These are phyloP conservation scores for Sinapis alba DNA, from an alignment of 441 rosid genomes.

Conservation along the genomic window DNA sequence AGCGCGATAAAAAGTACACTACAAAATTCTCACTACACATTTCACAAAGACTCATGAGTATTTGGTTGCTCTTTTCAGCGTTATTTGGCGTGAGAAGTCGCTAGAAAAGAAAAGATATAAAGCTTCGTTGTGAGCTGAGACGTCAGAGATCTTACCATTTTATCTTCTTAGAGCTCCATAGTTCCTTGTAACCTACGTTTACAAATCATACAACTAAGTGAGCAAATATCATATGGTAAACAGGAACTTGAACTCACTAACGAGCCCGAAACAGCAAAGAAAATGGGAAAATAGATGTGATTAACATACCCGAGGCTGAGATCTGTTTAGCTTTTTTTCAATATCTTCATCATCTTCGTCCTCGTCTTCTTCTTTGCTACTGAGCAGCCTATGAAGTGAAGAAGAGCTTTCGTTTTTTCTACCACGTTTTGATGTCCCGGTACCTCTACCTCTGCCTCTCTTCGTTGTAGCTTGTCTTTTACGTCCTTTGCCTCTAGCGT, in stretches of 20 bases:
- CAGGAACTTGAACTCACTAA: neutral
- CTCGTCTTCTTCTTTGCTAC: conserved; percentile 70
- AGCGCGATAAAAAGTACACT: neutral
- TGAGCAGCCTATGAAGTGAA: conserved; percentile 58
- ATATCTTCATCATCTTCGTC: conserved; percentile 69
- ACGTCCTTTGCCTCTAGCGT: conserved; percentile 51
- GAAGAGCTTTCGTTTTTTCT: conserved; percentile 66
- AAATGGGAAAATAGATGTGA: conserved; percentile 7
- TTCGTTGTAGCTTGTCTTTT: conserved; percentile 74
- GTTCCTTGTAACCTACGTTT: conserved; percentile 72
- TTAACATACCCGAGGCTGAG: conserved; percentile 76
- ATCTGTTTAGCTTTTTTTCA: conserved; percentile 55
- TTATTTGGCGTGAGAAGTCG: conserved; percentile 41
- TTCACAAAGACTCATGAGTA: neutral
- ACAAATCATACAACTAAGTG: neutral
- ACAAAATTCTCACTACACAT: conserved; percentile 14
- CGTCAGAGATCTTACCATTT: conserved; percentile 21
- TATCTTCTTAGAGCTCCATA: conserved; percentile 93
- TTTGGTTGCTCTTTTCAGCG: conserved; percentile 4
- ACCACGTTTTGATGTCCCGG: conserved; percentile 77
- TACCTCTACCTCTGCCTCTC: conserved; percentile 74
- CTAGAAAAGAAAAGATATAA: neutral
- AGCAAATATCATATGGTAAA: conserved; percentile 5
- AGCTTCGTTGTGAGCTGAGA: conserved; percentile 13
- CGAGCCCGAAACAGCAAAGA: neutral